Evolutionary conservation across 805 yeast genomes (phyloP).

Genomic region (Aciculoconidium aculeatum): DNA sequence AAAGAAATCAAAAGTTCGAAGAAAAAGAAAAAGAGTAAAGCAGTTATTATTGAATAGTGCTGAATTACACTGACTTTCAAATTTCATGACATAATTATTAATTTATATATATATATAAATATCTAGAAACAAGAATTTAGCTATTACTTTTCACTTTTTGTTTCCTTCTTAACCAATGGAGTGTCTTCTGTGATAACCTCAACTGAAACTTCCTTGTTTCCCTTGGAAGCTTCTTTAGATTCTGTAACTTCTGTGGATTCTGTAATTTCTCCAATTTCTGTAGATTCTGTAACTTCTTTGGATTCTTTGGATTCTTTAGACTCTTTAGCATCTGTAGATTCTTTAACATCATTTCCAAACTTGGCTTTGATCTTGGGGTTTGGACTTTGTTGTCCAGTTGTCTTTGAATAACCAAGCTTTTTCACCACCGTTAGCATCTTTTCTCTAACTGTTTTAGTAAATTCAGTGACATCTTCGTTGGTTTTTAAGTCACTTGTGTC

Average conservation of each 20-base stretch:
- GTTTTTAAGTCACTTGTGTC: conserved; percentile 58
- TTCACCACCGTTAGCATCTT: conserved; percentile 45
- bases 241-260: conserved; percentile 6
- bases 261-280: conserved; percentile 6
- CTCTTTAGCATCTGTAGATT: conserved; percentile 7
- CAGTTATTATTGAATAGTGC: conserved; percentile 26
- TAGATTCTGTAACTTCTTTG: conserved; percentile 5
- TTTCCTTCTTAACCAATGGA: conserved; percentile 16
- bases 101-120: conserved; percentile 1
- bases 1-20: conserved; percentile 30
- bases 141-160: conserved; percentile 3
- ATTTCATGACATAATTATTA: background rate
- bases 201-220: conserved; percentile 8
- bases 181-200: conserved; percentile 17
- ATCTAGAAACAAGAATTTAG: background rate
- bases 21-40: conserved; percentile 34
- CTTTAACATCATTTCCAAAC: conserved; percentile 4
- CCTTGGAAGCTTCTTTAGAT: no score
- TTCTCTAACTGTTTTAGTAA: conserved; percentile 51
- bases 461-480: conserved; percentile 61
- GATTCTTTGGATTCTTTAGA: conserved; percentile 7
- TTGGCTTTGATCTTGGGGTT: no score
- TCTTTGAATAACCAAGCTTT: conserved; percentile 38
- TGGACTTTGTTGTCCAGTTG: background rate
- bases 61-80: background rate